phyloP scores from a whole-genome alignment of 495 filamentous ascomycete genomes.

The Podospora appendiculata region DNA sequence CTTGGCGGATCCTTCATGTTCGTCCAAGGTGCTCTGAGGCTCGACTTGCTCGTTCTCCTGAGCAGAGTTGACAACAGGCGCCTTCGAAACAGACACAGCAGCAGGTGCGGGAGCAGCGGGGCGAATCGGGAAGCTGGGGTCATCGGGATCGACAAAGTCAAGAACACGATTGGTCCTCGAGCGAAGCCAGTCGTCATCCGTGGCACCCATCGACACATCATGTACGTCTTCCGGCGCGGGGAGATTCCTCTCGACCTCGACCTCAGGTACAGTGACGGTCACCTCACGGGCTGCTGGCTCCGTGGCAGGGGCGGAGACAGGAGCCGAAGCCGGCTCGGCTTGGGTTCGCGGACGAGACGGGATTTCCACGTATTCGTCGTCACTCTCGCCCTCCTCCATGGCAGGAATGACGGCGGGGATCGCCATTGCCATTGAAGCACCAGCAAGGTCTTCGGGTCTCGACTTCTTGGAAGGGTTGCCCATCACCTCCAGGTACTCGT shows the following conservation, averaged over 20 bases:
- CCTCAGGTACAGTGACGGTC: slow-evolving; percentile 1
- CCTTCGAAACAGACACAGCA: slow-evolving; percentile 11
- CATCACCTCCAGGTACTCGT: slow-evolving; percentile 85
- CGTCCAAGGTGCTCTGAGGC: slow-evolving; percentile 15
- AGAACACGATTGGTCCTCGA: slow-evolving; percentile 86
- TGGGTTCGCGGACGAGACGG: slow-evolving; percentile 29
- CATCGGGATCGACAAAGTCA: slow-evolving; percentile 63
- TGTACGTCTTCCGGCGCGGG: slow-evolving; percentile 5
- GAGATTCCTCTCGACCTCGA: neutral
- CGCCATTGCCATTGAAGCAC: slow-evolving; percentile 8
- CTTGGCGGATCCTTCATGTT: slow-evolving; percentile 13
- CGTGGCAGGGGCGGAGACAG: too few species aligned
- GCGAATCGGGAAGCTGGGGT: slow-evolving; percentile 21
- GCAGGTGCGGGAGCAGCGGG: slow-evolving; percentile 7
- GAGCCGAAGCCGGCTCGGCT: slow-evolving; percentile 19
- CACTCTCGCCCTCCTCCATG: slow-evolving; percentile 44
- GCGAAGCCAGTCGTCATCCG: slow-evolving; percentile 88
- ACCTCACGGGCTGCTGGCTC: slow-evolving; percentile 6
- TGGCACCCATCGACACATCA: slow-evolving; percentile 29
- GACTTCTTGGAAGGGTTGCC: slow-evolving; percentile 27
- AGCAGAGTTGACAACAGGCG: slow-evolving; percentile 16
- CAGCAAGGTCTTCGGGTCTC: slow-evolving; percentile 17
- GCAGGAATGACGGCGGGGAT: slow-evolving; percentile 36
- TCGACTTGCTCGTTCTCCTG: slow-evolving; percentile 16
- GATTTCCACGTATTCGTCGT: slow-evolving; percentile 60